Conservation (phyloP, 2,329 filamentous ascomycete genomes). For the Aspergillus pseudonomiae region DNA sequence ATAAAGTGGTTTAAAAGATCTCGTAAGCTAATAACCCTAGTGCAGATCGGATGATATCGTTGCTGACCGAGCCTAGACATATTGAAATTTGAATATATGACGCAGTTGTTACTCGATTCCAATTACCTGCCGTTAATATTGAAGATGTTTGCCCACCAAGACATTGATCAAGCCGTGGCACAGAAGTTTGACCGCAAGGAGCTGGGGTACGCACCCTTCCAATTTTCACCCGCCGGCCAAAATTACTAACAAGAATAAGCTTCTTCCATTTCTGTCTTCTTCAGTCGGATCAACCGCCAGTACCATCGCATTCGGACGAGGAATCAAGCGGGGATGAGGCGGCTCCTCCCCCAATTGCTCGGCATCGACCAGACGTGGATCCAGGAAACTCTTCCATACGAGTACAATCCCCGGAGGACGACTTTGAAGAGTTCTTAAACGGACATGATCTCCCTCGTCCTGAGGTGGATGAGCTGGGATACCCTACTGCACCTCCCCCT, state of each 20-base stretch:
- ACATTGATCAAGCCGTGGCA: conserved; percentile 86
- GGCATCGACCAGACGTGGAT: conserved; percentile 50
- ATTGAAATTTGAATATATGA: conserved; percentile 93
- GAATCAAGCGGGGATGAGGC: conserved; percentile 68
- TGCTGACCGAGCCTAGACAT: conserved; percentile 63
- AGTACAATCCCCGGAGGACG: conserved; percentile 30
- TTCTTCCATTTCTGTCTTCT: conserved; percentile 90
- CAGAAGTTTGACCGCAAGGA: conserved; percentile 82
- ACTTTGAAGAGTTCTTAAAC: conserved; percentile 27
- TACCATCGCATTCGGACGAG: conserved; percentile 37
- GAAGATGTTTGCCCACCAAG: conserved; percentile 92
- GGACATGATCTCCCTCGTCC: conserved; percentile 42
- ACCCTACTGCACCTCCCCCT: conserved; percentile 71
- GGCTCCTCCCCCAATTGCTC: conserved; percentile 77
- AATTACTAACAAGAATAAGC: conserved; percentile 48
- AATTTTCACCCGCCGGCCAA: background rate
- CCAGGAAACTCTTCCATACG: conserved; percentile 30
- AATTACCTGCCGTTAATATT: conserved; percentile 92
- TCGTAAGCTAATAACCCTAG: conserved; percentile 60
- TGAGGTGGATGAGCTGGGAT: conserved; percentile 84
- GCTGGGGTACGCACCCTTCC: conserved; percentile 62
- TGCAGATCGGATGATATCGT: background rate
- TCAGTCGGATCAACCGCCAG: conserved; percentile 63
- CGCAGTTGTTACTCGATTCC: conserved; percentile 88
- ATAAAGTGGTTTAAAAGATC: conserved; percentile 97